Percentiles rank a stretch among this genome's conserved stretches.
Conservation (phyloP, 306 rosid species). For the Lathyrus tuberosus region DNA sequence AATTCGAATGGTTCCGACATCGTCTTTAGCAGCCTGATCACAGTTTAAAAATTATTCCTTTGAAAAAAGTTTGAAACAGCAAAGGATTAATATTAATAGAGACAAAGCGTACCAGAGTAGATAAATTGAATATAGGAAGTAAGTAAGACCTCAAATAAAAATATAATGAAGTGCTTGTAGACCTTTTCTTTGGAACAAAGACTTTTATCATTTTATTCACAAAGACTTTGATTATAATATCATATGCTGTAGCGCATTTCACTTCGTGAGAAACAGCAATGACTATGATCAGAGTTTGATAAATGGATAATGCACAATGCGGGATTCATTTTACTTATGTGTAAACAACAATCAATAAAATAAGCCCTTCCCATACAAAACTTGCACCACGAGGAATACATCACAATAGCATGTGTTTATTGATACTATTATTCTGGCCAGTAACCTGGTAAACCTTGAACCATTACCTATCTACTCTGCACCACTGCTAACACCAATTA, state of each 20-base stretch:
- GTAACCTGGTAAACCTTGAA: slow-evolving; percentile 4
- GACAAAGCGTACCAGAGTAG: slow-evolving; percentile 6
- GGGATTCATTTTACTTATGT: slow-evolving; percentile 17
- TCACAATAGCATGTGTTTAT: slow-evolving; percentile 16
- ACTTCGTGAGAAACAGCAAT: slow-evolving; percentile 33
- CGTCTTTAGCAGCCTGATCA: slow-evolving; percentile 91
- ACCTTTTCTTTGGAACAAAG: slow-evolving; percentile 22
- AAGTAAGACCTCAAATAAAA: slow-evolving; percentile 7
- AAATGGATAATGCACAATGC: not conserved
- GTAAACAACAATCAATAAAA: slow-evolving; percentile 25
- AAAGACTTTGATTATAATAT: slow-evolving; percentile 4
- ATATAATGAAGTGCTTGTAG: slow-evolving; percentile 13
- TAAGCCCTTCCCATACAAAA: not conserved
- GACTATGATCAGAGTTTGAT: slow-evolving; percentile 14
- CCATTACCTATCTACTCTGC: slow-evolving; percentile 20
- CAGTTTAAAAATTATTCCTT: slow-evolving; percentile 35
- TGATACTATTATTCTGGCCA: slow-evolving; percentile 2
- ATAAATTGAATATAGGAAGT: slow-evolving; percentile 31
- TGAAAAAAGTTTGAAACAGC: slow-evolving; percentile 1
- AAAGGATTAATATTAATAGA: slow-evolving; percentile 2
- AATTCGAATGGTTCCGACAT: slow-evolving; percentile 77
- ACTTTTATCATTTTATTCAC: not conserved
- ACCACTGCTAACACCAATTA: slow-evolving; percentile 23
- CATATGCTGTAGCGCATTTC: slow-evolving; percentile 1
- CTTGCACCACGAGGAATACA: slow-evolving; percentile 6